These are phyloP conservation scores for Mediolabrus comicus DNA, from an alignment of 108 stramenopile species.

Conservation along the genomic window DNA sequence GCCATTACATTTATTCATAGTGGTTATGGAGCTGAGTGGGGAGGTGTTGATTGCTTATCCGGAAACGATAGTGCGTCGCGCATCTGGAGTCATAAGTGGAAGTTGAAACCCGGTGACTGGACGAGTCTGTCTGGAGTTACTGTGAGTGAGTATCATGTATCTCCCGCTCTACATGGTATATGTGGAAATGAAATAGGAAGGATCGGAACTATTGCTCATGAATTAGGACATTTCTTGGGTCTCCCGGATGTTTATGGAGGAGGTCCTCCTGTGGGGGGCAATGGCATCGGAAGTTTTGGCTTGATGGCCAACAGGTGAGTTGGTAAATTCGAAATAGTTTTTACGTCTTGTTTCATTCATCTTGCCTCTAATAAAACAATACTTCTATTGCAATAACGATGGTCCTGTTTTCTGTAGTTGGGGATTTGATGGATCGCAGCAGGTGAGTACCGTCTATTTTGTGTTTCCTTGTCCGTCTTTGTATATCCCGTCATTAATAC, in stretches of 20 bases:
- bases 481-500: neutral
- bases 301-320: constrained; percentile 8
- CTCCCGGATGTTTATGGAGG: constrained; percentile 48
- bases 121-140: constrained; percentile 12
- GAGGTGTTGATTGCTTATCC: constrained; percentile 24
- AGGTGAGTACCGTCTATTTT: too few relatives aligned
- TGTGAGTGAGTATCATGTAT: constrained; percentile 17
- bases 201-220: constrained; percentile 47
- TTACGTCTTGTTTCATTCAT: too few relatives aligned
- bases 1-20: constrained; percentile 25
- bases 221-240: constrained; percentile 44
- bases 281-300: constrained; percentile 15
- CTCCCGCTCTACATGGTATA: constrained; percentile 23
- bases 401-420: too few relatives aligned
- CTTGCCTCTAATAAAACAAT: neutral
- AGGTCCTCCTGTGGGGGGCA: constrained; percentile 1
- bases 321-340: neutral
- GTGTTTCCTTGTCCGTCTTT: too few relatives aligned
- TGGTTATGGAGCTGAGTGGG: constrained; percentile 34
- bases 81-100: constrained; percentile 26
- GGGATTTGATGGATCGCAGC: constrained; percentile 10
- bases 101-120: neutral
- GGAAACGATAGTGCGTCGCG: constrained; percentile 12
- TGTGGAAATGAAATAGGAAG: constrained; percentile 21
- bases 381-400: neutral